These are phyloP conservation scores for Sambucus nigra DNA, from an alignment of 129 eudicot species.

Conservation along the genomic window DNA sequence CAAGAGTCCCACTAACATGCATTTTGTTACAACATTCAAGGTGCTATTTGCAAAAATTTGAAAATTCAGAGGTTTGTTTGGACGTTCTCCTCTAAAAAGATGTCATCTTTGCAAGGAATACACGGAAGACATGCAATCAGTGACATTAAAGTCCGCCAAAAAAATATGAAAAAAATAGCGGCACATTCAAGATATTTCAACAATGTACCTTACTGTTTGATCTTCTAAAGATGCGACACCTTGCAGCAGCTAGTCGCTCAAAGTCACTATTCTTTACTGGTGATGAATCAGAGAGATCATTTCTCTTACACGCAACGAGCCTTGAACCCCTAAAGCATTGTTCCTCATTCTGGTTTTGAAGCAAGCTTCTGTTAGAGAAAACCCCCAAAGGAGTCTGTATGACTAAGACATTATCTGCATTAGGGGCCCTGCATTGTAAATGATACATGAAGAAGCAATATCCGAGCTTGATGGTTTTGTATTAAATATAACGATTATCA, in stretches of 20 bases:
- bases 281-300: conserved; percentile 32
- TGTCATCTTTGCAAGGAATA: no score
- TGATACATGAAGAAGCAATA: conserved; percentile 4
- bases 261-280: conserved; percentile 22
- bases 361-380: conserved; percentile 39
- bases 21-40: no score
- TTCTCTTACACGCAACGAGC: conserved; percentile 33
- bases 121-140: no score
- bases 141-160: not conserved
- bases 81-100: not conserved
- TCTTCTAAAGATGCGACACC: conserved; percentile 56
- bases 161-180: not conserved
- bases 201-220: conserved; percentile 40
- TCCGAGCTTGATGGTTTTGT: not conserved
- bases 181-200: not conserved
- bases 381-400: conserved; percentile 49
- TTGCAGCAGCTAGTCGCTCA: conserved; percentile 61
- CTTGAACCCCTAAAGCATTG: conserved; percentile 54
- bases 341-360: conserved; percentile 34
- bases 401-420: conserved; percentile 61
- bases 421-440: conserved; percentile 46
- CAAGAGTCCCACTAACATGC: no score
- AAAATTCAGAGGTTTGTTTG: not conserved
- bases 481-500: not conserved
- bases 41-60: no score